Base-by-base conservation (phyloP, 1,139 yeast species). In the Debaryomyces nepalensis region DNA sequence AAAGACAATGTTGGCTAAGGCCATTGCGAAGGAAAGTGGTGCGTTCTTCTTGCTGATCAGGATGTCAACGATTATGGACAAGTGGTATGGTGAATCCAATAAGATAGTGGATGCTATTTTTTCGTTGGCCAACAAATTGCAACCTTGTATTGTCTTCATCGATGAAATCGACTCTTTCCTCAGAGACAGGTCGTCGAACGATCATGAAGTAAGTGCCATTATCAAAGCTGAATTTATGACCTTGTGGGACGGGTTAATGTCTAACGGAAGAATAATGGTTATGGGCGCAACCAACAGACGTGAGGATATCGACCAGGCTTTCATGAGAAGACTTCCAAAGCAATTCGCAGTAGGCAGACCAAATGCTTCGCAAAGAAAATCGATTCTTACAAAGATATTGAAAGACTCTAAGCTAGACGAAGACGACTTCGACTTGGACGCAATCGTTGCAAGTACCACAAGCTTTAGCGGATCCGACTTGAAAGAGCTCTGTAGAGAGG, bases 161-260 rank as follows among this genome's bases (percentile, higher is more conserved):
- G 99, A 93, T 67, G 99, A 93, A 64, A 93, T 93, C 48, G 99
- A 93, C 66, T 88, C 97, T 8, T 91, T 93, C 58, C 71, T 93
- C 54, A 77, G 98, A 51, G 97, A 90, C 58, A 77, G 99, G 48
- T 79, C 87, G 23, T 79, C 90, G 1, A 75, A 75, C 42, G 99
- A 93, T 64, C 98, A 93, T 64, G 99, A 93, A 65, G 93, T 89
- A n/a, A 90, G 97, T 35, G 89, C 97, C 1, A 84, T 87, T 79
- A 72, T 93, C 48, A 93, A 93, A 64, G 97, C 99, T 0, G 99
- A 93, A 64, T 93, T 93, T 59, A 93, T 93, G 98, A 88, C 97
- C 0, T 71, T 93, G 44, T 93, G 99, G 98, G 99, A 93, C 63
- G 99, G 99, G 0, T 71, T 93, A 37, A 78, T 84, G 11, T 70